These are phyloP conservation scores for Gomphus bonarii DNA, from an alignment of 1,284 basidiomycete species.

Conservation along the genomic window DNA sequence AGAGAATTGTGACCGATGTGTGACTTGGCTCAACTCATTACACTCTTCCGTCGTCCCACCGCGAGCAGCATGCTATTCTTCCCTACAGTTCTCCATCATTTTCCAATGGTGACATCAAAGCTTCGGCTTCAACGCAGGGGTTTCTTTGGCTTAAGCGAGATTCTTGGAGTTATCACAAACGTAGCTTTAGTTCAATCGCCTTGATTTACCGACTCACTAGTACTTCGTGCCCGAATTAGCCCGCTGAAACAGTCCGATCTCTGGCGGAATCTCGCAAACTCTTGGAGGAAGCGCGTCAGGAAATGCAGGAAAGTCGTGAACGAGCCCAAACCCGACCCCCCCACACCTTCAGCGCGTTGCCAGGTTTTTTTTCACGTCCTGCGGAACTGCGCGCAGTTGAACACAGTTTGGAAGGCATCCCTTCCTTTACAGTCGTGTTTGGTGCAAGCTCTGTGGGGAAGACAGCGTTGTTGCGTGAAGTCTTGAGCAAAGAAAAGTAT, in stretches of 20 bases:
- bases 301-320: slow-evolving; percentile 58
- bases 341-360: slow-evolving; percentile 68
- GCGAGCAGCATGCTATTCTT: background rate
- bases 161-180: slow-evolving; percentile 65
- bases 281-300: slow-evolving; percentile 64
- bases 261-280: slow-evolving; percentile 66
- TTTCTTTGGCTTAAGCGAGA: slow-evolving; percentile 71
- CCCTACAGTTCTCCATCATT: background rate
- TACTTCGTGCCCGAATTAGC: slow-evolving; percentile 30
- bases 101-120: background rate
- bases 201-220: slow-evolving; percentile 8
- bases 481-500: slow-evolving; percentile 54
- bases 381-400: slow-evolving; percentile 56
- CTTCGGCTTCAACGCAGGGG: slow-evolving; percentile 26
- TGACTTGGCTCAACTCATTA: background rate
- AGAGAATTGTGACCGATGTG: no score
- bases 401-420: slow-evolving; percentile 54
- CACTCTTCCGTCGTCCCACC: background rate
- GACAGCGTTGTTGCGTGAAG: slow-evolving; percentile 70
- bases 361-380: slow-evolving; percentile 60
- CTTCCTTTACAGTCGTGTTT: slow-evolving; percentile 70
- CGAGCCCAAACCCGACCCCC: slow-evolving; percentile 57
- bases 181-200: slow-evolving; percentile 28
- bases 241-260: slow-evolving; percentile 65
- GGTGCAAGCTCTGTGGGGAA: slow-evolving; percentile 77